These are phyloP conservation scores for Colletotrichum agaves DNA, from an alignment of 2,329 filamentous ascomycete species.

Conservation along the genomic window DNA sequence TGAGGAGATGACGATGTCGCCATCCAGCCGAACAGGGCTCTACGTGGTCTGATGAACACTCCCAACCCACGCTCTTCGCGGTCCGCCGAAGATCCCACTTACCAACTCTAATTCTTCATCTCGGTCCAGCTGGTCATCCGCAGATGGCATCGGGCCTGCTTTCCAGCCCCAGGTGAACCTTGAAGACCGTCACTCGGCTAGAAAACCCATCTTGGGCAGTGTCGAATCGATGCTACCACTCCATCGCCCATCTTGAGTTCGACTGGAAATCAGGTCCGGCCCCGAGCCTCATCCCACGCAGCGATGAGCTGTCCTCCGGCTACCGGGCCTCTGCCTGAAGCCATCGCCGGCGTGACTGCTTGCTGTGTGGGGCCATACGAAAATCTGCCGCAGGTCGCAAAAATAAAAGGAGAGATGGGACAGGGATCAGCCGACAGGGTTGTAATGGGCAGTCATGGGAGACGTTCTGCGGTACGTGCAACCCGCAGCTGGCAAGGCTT, in stretches of 20 bases:
- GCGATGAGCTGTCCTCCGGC: constrained; percentile 33
- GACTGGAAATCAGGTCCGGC: constrained; percentile 21
- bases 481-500: constrained; percentile 25
- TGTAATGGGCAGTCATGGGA: constrained; percentile 17
- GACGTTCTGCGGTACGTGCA: constrained; percentile 19
- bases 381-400: constrained; percentile 29
- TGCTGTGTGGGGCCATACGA: constrained; percentile 23
- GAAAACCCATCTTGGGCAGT: constrained; percentile 19
- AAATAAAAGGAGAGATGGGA: constrained; percentile 23
- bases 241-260: constrained; percentile 15
- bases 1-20: constrained; percentile 31
- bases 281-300: constrained; percentile 26
- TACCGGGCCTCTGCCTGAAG: constrained; percentile 32
- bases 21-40: constrained; percentile 24
- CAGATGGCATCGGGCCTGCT: not conserved
- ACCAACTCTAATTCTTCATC: constrained; percentile 17
- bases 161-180: constrained; percentile 12
- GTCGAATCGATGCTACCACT: constrained; percentile 18
- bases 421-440: constrained; percentile 32
- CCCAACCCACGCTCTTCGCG: not conserved
- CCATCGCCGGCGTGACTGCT: constrained; percentile 31
- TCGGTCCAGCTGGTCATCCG: not conserved
- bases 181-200: not conserved
- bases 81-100: constrained; percentile 13
- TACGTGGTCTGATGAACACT: constrained; percentile 29